Base-by-base conservation (phyloP, 148 eudicot species). In the Pouteria glomerata region DNA sequence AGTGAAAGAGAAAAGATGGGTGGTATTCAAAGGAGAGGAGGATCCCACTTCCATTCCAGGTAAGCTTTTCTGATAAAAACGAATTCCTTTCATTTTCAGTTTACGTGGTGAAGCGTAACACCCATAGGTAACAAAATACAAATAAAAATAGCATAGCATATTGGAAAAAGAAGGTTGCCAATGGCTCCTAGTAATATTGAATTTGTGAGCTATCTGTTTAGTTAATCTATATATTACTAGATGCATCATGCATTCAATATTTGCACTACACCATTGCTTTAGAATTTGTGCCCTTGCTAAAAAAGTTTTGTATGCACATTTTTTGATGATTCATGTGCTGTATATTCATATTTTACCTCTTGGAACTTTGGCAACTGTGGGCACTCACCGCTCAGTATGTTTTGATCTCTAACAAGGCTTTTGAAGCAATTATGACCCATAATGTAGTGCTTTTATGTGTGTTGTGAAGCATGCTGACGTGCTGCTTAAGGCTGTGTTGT, bases 1-100 rank as follows among this genome's bases (percentile, higher is more conserved):
- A 95, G 98, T 75, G 85, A 95, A 95, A 72, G 98, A 95, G 76
- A 95, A 95, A 81, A 86, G 98, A 78, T 87, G 86, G 88, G 98
- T 95, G 60, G 59, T 69, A 23, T 95, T 91, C 71, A 95, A 91
- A 85, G 90, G 83, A 75, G 98, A 91, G 57, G 83, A 88, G 63
- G 98, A 95, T 61, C 93, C 98, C 45, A 95, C 97, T 15, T 85
- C 93, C 30, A 73, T 95, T 63, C 98, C 98, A 73, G 98, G 98
- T 89, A 83, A 68, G 68, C 19, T 70, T 39, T 6, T 52, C 34
- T 50, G 56, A 15, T 27, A 30, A 57, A 14, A 10, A n/a, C 27
- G 21, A 47, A 15, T 63, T 52, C 19, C 60, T 65, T 72, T 12
- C 2, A 39, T 10, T 23, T 30, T 6, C 29, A 16, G 19, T 53